Conservation (phyloP, 371 early-diverging fungal species). For the Synchytrium microbalum region DNA sequence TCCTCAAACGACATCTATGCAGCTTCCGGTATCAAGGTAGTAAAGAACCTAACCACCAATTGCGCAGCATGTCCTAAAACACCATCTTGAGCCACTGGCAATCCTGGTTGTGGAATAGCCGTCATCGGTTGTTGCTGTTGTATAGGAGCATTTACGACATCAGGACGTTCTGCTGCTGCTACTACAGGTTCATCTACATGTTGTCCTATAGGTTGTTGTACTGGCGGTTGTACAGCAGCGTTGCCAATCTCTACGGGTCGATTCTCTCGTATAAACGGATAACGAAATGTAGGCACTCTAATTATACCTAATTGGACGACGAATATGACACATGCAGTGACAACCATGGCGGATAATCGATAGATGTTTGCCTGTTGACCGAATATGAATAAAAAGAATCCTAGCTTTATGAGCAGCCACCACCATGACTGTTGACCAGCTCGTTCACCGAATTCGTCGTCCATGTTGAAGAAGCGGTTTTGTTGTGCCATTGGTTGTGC, state of each 20-base stretch:
- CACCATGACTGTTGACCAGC: neutral
- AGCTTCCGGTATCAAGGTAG: neutral
- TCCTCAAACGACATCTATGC: too few species aligned
- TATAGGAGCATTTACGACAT: too few species aligned
- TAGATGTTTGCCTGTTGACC: neutral
- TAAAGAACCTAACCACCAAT: neutral
- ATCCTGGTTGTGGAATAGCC: too few species aligned
- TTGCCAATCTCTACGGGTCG: neutral
- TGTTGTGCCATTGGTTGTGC: neutral
- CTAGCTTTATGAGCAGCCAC: neutral
- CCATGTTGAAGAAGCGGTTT: neutral
- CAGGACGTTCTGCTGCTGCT: too few species aligned
- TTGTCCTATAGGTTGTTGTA: neutral
- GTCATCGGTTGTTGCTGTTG: too few species aligned
- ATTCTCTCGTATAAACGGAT: neutral
- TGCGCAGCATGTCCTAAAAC: neutral
- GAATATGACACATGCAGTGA: neutral
- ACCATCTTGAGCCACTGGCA: neutral
- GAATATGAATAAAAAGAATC: neutral
- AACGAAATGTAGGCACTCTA: neutral
- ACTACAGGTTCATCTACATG: neutral
- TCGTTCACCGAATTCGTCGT: neutral
- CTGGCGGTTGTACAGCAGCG: neutral
- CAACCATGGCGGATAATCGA: neutral
- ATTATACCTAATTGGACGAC: neutral